Percentiles rank a stretch among this genome's conserved stretches.
Conservation (phyloP, 2,329 filamentous ascomycete species). For the Byssochlamys sp. region DNA sequence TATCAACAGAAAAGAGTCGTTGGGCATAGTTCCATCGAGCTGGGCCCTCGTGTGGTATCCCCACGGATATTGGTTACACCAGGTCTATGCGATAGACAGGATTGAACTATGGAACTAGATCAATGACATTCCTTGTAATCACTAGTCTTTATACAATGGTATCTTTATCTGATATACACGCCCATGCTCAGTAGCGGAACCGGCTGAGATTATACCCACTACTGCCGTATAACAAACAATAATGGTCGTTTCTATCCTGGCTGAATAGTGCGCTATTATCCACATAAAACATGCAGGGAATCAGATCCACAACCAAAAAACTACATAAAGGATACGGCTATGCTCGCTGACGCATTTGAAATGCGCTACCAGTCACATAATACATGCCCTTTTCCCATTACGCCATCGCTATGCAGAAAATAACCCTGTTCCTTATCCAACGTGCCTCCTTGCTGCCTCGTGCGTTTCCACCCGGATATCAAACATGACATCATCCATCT, state of each 20-base stretch:
- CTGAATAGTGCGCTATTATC: not conserved
- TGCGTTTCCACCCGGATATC: slow-evolving; percentile 67
- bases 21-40: too few relatives aligned
- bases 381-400: not conserved
- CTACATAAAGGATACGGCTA: not conserved
- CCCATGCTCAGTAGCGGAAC: too few relatives aligned
- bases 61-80: too few relatives aligned
- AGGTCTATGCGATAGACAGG: too few relatives aligned
- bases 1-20: too few relatives aligned
- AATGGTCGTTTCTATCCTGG: not conserved
- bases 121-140: too few relatives aligned
- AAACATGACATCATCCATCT: slow-evolving; percentile 69
- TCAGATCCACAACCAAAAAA: not conserved
- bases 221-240: not conserved
- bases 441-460: slow-evolving; percentile 52
- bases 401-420: slow-evolving; percentile 3
- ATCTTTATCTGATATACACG: too few relatives aligned
- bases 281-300: not conserved
- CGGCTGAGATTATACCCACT: not conserved
- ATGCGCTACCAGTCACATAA: not conserved
- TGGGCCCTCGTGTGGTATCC: too few relatives aligned
- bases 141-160: too few relatives aligned
- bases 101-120: too few relatives aligned
- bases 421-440: not conserved
- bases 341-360: not conserved